phyloP scores from a whole-genome alignment of 2,329 filamentous ascomycete species.

The Zymoseptoria ardabiliae region DNA sequence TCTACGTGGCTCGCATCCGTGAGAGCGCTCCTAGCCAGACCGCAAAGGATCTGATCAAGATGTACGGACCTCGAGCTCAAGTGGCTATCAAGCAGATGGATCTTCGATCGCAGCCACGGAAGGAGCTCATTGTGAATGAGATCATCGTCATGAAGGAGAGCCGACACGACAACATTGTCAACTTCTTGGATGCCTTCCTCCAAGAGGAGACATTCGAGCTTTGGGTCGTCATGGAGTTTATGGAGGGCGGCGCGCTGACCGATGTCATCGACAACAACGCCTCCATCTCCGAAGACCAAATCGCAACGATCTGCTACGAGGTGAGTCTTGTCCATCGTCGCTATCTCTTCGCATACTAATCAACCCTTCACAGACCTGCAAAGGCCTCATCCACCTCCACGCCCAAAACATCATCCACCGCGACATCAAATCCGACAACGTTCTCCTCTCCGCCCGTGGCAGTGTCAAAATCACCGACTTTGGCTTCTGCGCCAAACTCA shows the following conservation, averaged over 20 bases:
- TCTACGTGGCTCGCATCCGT: constrained; percentile 95
- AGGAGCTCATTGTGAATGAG: constrained; percentile 98
- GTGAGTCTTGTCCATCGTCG: constrained; percentile 45
- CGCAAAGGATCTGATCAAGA: constrained; percentile 69
- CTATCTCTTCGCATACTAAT: constrained; percentile 20
- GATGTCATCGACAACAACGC: constrained; percentile 99
- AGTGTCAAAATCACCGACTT: constrained; percentile 98
- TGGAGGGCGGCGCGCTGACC: constrained; percentile 95
- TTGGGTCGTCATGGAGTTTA: constrained; percentile 99
- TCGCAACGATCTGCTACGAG: constrained; percentile 94
- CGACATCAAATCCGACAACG: constrained; percentile 99
- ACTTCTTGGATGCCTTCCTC: constrained; percentile 94
- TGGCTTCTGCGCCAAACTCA: constrained; percentile 97
- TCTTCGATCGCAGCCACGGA: constrained; percentile 88
- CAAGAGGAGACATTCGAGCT: constrained; percentile 90
- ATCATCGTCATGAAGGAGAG: constrained; percentile 99
- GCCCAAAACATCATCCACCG: constrained; percentile 95
- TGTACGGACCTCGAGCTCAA: constrained; percentile 73
- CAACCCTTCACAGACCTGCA: constrained; percentile 64
- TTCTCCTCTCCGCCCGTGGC: constrained; percentile 84
- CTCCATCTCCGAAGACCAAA: constrained; percentile 90
- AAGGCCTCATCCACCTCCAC: constrained; percentile 88
- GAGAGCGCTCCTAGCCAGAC: constrained; percentile 75
- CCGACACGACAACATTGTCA: constrained; percentile 96
- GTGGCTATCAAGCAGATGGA: constrained; percentile 99